A percentile compares a stretch with the other conserved stretches of the same genome.
phyloP scores from a whole-genome alignment of 176 grass and related monocot species.

The Microstegium vimineum region DNA sequence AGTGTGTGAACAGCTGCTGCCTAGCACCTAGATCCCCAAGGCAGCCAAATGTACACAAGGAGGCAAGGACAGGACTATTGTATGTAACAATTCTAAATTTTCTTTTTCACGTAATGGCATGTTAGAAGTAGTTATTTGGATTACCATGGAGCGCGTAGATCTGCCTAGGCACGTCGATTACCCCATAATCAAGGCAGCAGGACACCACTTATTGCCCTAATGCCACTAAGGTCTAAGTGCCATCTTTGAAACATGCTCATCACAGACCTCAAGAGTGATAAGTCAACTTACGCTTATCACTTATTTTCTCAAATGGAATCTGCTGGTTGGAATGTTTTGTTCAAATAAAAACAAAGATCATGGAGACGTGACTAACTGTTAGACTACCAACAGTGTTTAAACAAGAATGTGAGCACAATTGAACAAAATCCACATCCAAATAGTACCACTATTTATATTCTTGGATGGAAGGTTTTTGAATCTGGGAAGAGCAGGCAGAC shows the following conservation, averaged over 20 bases:
- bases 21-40: background rate
- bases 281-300: background rate
- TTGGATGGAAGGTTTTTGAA: background rate
- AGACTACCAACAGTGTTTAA: background rate
- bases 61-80: background rate
- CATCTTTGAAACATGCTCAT: background rate
- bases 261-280: background rate
- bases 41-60: background rate
- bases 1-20: background rate
- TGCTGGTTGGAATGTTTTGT: background rate
- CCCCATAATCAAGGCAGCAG: background rate
- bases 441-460: background rate
- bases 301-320: background rate
- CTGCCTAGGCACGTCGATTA: background rate
- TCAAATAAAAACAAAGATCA: slow-evolving; percentile 9
- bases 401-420: background rate
- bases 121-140: background rate
- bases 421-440: background rate
- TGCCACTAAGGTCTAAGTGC: background rate
- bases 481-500: background rate
- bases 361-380: background rate
- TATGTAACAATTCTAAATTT: background rate
- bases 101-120: background rate
- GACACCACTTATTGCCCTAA: background rate
- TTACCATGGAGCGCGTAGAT: background rate